Conservation (phyloP, 148 eudicot genomes). For the Selenicereus undatus region DNA sequence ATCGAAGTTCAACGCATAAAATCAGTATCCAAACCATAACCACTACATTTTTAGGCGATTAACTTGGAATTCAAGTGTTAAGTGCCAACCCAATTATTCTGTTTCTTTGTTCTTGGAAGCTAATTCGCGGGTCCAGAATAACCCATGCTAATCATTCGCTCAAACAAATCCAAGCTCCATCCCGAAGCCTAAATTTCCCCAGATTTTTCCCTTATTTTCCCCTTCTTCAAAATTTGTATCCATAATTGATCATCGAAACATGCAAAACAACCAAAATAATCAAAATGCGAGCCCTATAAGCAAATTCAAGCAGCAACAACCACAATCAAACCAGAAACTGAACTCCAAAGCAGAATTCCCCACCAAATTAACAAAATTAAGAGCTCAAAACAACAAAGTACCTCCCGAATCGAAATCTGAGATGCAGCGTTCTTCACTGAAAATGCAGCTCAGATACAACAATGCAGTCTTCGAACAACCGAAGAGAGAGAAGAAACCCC, state of each 20-base stretch:
- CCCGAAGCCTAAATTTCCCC: background rate
- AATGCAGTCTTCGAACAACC: background rate
- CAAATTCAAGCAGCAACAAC: background rate
- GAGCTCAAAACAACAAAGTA: background rate
- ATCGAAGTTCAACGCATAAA: no score
- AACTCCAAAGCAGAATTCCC: background rate
- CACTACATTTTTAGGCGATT: no score
- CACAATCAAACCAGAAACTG: background rate
- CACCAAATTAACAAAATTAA: background rate
- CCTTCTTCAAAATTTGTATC: background rate
- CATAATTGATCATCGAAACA: background rate
- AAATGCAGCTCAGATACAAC: slow-evolving; percentile 25
- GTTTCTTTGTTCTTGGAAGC: background rate
- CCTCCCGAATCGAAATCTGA: slow-evolving; percentile 26
- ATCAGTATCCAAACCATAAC: no score
- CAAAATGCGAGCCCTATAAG: slow-evolving; percentile 9
- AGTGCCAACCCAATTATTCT: no score
- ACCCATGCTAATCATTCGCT: background rate
- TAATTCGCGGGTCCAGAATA: background rate
- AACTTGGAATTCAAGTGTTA: no score
- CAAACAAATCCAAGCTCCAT: background rate
- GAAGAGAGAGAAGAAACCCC: background rate
- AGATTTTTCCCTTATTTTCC: background rate
- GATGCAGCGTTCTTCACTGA: slow-evolving; percentile 26
- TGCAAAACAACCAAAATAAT: background rate